A percentile compares a stretch with the other conserved stretches of the same genome.
Conservation (phyloP, 768 basidiomycete genomes). For the Rubroboletus satanas region DNA sequence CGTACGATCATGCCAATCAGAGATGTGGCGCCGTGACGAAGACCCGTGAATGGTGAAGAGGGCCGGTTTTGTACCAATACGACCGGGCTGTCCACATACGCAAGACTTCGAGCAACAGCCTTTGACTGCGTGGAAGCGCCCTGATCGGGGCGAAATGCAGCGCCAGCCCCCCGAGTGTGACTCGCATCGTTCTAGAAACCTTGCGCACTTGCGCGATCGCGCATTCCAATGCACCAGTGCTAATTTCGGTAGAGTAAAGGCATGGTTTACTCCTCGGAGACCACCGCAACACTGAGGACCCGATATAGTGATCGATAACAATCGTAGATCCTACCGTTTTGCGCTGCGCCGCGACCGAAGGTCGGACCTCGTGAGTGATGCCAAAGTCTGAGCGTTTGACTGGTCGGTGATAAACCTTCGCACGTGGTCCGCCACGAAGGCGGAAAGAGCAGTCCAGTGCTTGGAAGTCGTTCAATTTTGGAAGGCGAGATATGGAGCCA, state of each 20-base stretch:
- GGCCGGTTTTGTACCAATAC: constrained; percentile 20
- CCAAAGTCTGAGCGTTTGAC: constrained; percentile 44
- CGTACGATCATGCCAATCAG: constrained; percentile 18
- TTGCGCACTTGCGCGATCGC: constrained; percentile 37
- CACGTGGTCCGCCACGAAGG: constrained; percentile 27
- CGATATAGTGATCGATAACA: constrained; percentile 47
- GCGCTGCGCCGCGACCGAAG: constrained; percentile 42
- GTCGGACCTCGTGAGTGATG: constrained; percentile 57
- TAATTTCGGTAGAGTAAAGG: constrained; percentile 34
- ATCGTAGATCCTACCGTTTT: constrained; percentile 36
- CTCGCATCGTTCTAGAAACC: constrained; percentile 43
- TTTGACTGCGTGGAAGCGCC: constrained; percentile 2
- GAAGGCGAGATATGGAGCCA: constrained; percentile 33
- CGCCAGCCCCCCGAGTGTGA: constrained; percentile 35
- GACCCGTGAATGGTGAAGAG: constrained; percentile 36
- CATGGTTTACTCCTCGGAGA: constrained; percentile 29
- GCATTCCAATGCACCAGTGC: constrained; percentile 43
- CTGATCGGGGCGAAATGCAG: constrained; percentile 13
- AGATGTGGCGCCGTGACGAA: constrained; percentile 35
- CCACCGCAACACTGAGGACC: constrained; percentile 32
- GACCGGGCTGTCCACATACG: constrained; percentile 10
- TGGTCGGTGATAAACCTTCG: constrained; percentile 8
- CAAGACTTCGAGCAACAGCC: constrained; percentile 7
- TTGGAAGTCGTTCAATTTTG: constrained; percentile 1
- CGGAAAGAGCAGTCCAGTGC: constrained; percentile 44